phyloP scores from a whole-genome alignment of 2,329 filamentous ascomycete genomes.

The Pezicula rhizophila region DNA sequence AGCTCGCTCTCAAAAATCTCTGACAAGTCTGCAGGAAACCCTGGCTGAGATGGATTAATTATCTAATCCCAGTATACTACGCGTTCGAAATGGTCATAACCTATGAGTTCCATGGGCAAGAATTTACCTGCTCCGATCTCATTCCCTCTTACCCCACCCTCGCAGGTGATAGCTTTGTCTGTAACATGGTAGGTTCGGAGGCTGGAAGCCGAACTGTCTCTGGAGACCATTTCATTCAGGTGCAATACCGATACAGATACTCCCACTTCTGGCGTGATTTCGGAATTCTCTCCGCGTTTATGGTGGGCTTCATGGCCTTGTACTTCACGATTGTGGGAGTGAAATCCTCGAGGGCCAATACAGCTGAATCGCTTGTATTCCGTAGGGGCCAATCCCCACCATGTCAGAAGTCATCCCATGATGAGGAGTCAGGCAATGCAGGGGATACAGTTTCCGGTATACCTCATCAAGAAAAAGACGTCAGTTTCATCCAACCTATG shows the following conservation, averaged over 20 bases:
- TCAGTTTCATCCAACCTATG: no score
- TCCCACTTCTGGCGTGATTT: constrained; percentile 61
- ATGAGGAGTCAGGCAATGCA: background rate
- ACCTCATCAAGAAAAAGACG: constrained; percentile 16
- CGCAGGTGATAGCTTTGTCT: constrained; percentile 34
- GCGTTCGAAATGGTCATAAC: constrained; percentile 73
- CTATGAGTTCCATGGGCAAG: constrained; percentile 59
- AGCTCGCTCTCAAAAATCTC: no score
- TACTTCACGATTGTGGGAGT: constrained; percentile 61
- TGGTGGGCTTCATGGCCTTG: constrained; percentile 51
- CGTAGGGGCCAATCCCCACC: constrained; percentile 48
- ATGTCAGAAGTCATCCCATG: no score
- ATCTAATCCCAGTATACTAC: constrained; percentile 68
- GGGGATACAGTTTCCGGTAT: background rate
- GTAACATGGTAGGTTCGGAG: constrained; percentile 52
- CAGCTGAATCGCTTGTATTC: constrained; percentile 72
- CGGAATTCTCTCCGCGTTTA: constrained; percentile 61
- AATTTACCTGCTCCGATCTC: constrained; percentile 3
- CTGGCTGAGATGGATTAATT: constrained; percentile 78
- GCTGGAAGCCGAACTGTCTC: constrained; percentile 44
- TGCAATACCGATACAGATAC: constrained; percentile 50
- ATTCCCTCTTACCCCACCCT: background rate
- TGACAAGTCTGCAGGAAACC: no score
- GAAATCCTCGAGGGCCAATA: constrained; percentile 58
- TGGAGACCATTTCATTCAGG: constrained; percentile 50